Evolutionary conservation across 306 rosid genomes (phyloP).

Genomic region (Quercus rubra): DNA sequence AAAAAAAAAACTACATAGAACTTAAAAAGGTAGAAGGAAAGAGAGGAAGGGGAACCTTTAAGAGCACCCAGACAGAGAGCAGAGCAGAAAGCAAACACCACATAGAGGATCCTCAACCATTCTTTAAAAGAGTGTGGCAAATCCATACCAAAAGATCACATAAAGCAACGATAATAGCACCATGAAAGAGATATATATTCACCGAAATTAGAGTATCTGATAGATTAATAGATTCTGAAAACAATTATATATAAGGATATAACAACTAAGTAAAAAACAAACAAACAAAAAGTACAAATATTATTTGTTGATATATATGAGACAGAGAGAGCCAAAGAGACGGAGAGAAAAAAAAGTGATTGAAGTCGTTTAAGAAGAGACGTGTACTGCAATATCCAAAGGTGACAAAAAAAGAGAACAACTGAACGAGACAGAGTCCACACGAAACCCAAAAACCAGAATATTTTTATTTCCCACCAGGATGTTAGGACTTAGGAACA

Average conservation of each 20-base stretch:
- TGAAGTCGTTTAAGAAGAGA: neutral
- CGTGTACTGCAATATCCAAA: neutral
- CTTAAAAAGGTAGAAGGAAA: neutral
- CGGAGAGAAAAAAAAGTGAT: no score
- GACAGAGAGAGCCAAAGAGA: neutral
- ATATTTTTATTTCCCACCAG: no score
- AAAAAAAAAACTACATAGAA: neutral
- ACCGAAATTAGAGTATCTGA: slow-evolving; percentile 13
- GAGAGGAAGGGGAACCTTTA: slow-evolving; percentile 52
- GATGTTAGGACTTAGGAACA: no score
- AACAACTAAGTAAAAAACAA: neutral
- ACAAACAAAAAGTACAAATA: neutral
- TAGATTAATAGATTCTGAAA: neutral
- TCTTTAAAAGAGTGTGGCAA: slow-evolving; percentile 24
- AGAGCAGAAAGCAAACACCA: slow-evolving; percentile 57
- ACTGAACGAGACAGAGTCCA: no score
- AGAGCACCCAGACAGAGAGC: slow-evolving; percentile 68
- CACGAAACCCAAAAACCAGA: no score
- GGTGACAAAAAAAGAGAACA: no score
- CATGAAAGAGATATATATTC: slow-evolving; percentile 1
- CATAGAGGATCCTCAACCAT: slow-evolving; percentile 48
- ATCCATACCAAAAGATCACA: slow-evolving; percentile 33
- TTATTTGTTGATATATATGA: neutral
- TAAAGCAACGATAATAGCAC: slow-evolving; percentile 2
- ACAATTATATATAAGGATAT: neutral